Evolutionary conservation across 139 green algal genomes (phyloP), one percentile per base, ranked within the genome.

Genomic region (Chlamydomonas urium): DNA sequence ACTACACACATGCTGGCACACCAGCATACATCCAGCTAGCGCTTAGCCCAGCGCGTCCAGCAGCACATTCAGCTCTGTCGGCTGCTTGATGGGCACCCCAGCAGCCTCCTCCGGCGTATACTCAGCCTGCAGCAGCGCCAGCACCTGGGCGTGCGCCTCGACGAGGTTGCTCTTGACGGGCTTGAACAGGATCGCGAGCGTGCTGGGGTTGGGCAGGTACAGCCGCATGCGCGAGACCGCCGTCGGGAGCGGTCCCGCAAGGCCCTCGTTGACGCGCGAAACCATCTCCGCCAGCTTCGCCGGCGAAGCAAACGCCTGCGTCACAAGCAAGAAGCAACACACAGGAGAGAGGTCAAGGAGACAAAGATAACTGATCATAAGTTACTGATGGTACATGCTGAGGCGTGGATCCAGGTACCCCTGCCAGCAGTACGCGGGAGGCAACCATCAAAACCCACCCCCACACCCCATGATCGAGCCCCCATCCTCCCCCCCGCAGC

Each of bases 131-230:
- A 97, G 72, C 24, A 95, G 84, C 3, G 74, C 31, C 23, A 83
- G 78, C 42, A 98, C 85, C 81, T 98, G 94, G 1, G 72, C 86
- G 72, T 98, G 93, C 14, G 94, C 94, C 77, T 99, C 94, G 1
- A 87, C 80, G 35, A 99, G 90, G 73, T 98, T 98, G 60, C 77
- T 89, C 75, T 92, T 92, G 75, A 99, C 93, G 45, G 95, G 95
- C 71, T 84, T 86, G 71, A 97, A 90, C 67, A 98, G 81, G 48
- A 95, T 91, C 47, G 76, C 79, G 35, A 88, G 86, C 10, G 93
- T 97, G 69, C 73, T 69, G 19, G 85, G 73, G 63, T 90, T 90
- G 42, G 82, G 74, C 37, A 99, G 78, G 81, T 98, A 98, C 8
- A 94, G 74, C 38, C 77, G 77, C 88, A 98, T 90, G 56, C 87